Conservation (phyloP, 495 filamentous ascomycete species). For the Apodospora peruviana region DNA sequence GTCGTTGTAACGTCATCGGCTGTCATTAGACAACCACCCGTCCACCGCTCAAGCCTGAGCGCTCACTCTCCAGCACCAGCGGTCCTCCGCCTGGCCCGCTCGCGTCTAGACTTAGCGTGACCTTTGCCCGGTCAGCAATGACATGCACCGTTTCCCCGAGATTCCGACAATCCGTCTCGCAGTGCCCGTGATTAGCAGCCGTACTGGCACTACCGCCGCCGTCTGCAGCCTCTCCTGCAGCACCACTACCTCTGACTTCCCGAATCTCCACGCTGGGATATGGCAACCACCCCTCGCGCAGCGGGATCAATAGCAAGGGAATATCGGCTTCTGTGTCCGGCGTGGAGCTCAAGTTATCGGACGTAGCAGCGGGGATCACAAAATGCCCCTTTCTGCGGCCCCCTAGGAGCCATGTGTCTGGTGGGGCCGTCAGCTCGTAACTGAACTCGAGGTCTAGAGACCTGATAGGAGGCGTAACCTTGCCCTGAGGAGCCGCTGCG, state of each 20-base stretch:
- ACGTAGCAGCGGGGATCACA: conserved; percentile 41
- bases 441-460: conserved; percentile 65
- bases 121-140: conserved; percentile 64
- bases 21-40: conserved; percentile 29
- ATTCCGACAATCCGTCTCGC: conserved; percentile 76
- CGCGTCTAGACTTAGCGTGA: conserved; percentile 69
- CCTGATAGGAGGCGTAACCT: too few species aligned
- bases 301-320: conserved; percentile 68
- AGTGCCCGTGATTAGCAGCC: conserved; percentile 28
- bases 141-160: conserved; percentile 72
- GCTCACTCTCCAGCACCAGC: conserved; percentile 54
- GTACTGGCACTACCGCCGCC: conserved; percentile 1
- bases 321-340: conserved; percentile 42
- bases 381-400: conserved; percentile 77
- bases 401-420: conserved; percentile 78
- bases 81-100: conserved; percentile 58
- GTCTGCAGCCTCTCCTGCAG: conserved; percentile 4
- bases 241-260: conserved; percentile 33
- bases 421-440: conserved; percentile 72
- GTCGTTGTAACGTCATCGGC: too few species aligned
- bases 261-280: conserved; percentile 77
- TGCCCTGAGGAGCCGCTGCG: too few species aligned
- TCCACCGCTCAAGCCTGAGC: conserved; percentile 29
- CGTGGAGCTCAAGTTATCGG: conserved; percentile 23
- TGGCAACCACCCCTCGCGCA: conserved; percentile 67